A percentile compares a stretch with the other conserved stretches of the same genome.
Conservation (phyloP, 768 basidiomycete genomes). For the Phaeotremella fagi region DNA sequence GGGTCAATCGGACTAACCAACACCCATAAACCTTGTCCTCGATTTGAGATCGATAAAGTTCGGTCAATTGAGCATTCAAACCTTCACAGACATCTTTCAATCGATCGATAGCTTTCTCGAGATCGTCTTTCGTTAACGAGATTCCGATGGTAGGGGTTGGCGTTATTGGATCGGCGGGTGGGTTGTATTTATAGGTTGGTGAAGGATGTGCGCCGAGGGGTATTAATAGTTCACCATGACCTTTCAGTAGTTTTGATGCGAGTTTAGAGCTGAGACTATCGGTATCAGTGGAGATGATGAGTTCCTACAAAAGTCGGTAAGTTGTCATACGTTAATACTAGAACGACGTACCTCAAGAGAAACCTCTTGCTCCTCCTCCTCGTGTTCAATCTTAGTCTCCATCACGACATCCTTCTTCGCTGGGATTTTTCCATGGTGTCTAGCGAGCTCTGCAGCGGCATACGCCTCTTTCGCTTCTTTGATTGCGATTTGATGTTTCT, state of each 20-base stretch:
- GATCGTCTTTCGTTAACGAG: conserved; percentile 12
- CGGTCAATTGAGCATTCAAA: conserved; percentile 35
- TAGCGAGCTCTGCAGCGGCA: conserved; percentile 34
- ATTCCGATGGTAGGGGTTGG: conserved; percentile 13
- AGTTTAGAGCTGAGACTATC: conserved; percentile 22
- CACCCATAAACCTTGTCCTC: conserved; percentile 25
- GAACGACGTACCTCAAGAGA: conserved; percentile 27
- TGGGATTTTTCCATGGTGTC: conserved; percentile 37
- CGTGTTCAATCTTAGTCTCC: conserved; percentile 5
- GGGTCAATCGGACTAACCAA: conserved; percentile 38
- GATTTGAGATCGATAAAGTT: conserved; percentile 32
- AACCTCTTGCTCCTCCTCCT: conserved; percentile 16
- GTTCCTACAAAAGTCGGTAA: conserved; percentile 11
- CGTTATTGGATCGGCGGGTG: conserved; percentile 3
- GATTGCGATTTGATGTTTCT: conserved; percentile 24
- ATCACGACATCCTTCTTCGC: conserved; percentile 12
- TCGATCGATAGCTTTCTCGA: conserved; percentile 29
- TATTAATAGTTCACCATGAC: conserved; percentile 47
- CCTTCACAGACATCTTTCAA: conserved; percentile 17
- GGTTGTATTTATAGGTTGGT: conserved; percentile 27
- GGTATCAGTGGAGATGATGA: conserved; percentile 11
- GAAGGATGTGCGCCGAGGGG: conserved; percentile 42
- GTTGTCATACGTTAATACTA: not conserved
- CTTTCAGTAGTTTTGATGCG: conserved; percentile 19
- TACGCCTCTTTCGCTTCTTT: conserved; percentile 29